These are phyloP conservation scores for Thelonectria olida DNA, from an alignment of 2,329 filamentous ascomycete genomes.

Conservation along the genomic window DNA sequence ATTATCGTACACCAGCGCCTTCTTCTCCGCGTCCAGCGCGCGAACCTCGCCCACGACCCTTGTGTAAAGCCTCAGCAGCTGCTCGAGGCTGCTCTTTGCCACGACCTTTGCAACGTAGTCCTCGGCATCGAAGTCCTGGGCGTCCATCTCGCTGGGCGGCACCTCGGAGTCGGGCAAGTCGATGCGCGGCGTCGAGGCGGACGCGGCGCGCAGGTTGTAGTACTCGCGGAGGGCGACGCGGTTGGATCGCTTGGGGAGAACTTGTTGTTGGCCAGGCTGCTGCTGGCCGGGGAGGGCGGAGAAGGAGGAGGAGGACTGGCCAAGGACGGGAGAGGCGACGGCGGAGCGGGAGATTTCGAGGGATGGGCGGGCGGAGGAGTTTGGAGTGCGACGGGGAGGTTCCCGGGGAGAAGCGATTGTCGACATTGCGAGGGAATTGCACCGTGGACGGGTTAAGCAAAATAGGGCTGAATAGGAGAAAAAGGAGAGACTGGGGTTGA, in stretches of 20 bases:
- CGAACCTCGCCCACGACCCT: constrained; percentile 82
- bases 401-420: constrained; percentile 73
- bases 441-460: constrained; percentile 40
- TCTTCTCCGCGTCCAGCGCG: constrained; percentile 93
- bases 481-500: not conserved
- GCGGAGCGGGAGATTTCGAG: constrained; percentile 72
- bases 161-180: constrained; percentile 64
- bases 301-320: constrained; percentile 30
- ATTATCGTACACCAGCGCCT: constrained; percentile 97
- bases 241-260: constrained; percentile 66
- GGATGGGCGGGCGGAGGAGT: constrained; percentile 79
- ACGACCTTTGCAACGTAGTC: constrained; percentile 72
- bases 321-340: constrained; percentile 59
- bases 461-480: not conserved
- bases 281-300: constrained; percentile 31
- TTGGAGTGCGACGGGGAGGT: constrained; percentile 67
- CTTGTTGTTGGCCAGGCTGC: constrained; percentile 44
- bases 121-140: constrained; percentile 75
- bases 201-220: constrained; percentile 75
- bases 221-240: constrained; percentile 91
- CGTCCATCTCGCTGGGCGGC: constrained; percentile 77
- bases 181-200: constrained; percentile 49
- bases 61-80: constrained; percentile 76
- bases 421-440: constrained; percentile 64
- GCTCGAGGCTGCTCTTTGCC: constrained; percentile 70